Percentiles rank a stretch among this genome's conserved stretches.
Conservation (phyloP, 306 rosid genomes). For the Sophora flavescens region DNA sequence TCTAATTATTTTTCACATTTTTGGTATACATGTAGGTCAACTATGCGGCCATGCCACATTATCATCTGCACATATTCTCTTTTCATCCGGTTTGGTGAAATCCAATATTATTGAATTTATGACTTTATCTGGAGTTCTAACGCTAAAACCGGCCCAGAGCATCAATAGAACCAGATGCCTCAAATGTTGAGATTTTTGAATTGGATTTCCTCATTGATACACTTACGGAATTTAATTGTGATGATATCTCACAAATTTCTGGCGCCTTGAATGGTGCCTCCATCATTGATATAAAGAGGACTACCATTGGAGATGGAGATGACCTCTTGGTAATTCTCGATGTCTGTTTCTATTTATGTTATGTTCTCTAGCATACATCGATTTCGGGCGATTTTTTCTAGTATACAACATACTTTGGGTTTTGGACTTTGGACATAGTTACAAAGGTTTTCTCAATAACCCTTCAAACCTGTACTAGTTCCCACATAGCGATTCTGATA, state of each 20-base stretch:
- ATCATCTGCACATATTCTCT: slow-evolving; percentile 65
- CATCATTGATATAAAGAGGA: slow-evolving; percentile 45
- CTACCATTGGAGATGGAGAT: slow-evolving; percentile 12
- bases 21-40: slow-evolving; percentile 49
- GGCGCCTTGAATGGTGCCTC: slow-evolving; percentile 55
- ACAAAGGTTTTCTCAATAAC: too few species aligned
- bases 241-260: slow-evolving; percentile 47
- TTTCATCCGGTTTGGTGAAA: slow-evolving; percentile 55
- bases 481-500: too few species aligned
- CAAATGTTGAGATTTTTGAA: slow-evolving; percentile 51
- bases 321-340: slow-evolving; percentile 49
- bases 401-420: too few species aligned
- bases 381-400: not conserved
- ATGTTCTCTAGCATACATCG: not conserved
- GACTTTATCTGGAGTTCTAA: slow-evolving; percentile 65
- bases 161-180: not conserved
- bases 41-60: slow-evolving; percentile 81
- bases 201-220: slow-evolving; percentile 55
- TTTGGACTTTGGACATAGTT: too few species aligned
- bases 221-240: slow-evolving; percentile 40
- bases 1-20: not conserved
- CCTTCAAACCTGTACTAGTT: too few species aligned
- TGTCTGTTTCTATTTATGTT: not conserved
- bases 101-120: slow-evolving; percentile 58
- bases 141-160: slow-evolving; percentile 46